Percentiles rank a stretch among this genome's conserved stretches.
These are phyloP conservation scores for Mimosa bimucronata DNA, from an alignment of 306 rosid genomes.

Conservation along the genomic window DNA sequence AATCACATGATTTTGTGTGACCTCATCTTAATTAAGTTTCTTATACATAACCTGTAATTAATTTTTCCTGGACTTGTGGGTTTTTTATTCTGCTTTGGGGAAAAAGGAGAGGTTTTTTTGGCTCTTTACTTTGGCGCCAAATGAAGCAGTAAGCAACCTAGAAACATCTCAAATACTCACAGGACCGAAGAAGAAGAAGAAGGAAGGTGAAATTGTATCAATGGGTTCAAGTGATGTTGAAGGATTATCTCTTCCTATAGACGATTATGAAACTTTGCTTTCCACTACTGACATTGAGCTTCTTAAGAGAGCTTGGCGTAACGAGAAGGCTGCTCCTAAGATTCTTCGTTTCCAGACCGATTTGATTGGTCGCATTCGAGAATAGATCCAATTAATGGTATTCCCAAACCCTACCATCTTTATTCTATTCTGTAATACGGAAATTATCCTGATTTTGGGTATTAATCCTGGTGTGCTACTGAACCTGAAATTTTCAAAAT, in stretches of 20 bases:
- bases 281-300: constrained; percentile 51
- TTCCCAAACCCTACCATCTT: constrained; percentile 17
- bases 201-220: not conserved
- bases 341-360: constrained; percentile 65
- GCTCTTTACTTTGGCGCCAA: not conserved
- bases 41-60: too few species aligned
- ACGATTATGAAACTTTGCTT: constrained; percentile 44
- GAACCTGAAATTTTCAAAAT: not conserved
- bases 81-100: too few species aligned
- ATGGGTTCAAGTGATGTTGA: constrained; percentile 57
- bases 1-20: too few species aligned
- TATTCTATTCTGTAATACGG: not conserved
- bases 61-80: too few species aligned
- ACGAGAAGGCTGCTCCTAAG: constrained; percentile 55
- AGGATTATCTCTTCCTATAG: constrained; percentile 35
- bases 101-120: too few species aligned
- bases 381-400: constrained; percentile 78
- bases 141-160: not conserved
- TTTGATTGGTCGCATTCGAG: constrained; percentile 60
- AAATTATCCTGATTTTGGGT: constrained; percentile 8
- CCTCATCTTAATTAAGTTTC: too few species aligned
- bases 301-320: constrained; percentile 56
- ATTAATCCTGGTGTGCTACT: not conserved
- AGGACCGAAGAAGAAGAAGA: not conserved
- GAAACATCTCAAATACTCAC: not conserved